Base-by-base conservation (phyloP, 345 rosid genomes). In the Angophora floribunda region DNA sequence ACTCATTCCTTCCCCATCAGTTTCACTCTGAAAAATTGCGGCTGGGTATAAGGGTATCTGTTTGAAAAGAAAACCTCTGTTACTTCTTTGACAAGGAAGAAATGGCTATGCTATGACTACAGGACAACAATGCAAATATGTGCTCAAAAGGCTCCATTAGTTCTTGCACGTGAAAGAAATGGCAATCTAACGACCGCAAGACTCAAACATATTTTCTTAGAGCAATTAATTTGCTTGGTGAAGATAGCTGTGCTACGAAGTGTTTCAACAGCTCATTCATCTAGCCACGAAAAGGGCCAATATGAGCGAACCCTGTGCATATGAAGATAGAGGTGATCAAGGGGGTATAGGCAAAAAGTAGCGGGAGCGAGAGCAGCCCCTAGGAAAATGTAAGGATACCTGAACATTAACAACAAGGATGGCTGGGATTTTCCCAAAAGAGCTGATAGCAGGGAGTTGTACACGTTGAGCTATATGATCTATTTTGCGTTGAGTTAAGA, bases 11-110 rank as follows among this genome's bases (percentile, higher is more conserved):
- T 93, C 96, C 57, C 96, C 96, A 53, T 94, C 95, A 88, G 86
- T 91, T 91, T 93, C 95, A 75, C 90, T 91, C 88, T 93, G 96
- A 78, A 94, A 93, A 87, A 94, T 88, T 86, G 95, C 17, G 19
- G 93, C 79, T 26, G 99, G 98, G 92, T 97, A 97, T 92, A 97
- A 89, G 3, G 99, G 99, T 90, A 96, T 90, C 99, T 97, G 95
- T 85, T 67, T 13, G 84, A 85, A 41, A n/a, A 82, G 51, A 26
- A 86, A 86, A 67, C 26, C 32, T 7, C 28, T 7, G 36, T 84
- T 30, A 49, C 19, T 85, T 51, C 59, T 79, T 75, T 51, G 45
- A 85, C 55, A 85, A 51, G 55, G 52, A 85, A 85, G 17, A 52
- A 52, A 28, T 70, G 80, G 45, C 45, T 67, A 67, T 67, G 44